phyloP scores from a whole-genome alignment of 2,329 filamentous ascomycete genomes.

The Exserohilum turcica region DNA sequence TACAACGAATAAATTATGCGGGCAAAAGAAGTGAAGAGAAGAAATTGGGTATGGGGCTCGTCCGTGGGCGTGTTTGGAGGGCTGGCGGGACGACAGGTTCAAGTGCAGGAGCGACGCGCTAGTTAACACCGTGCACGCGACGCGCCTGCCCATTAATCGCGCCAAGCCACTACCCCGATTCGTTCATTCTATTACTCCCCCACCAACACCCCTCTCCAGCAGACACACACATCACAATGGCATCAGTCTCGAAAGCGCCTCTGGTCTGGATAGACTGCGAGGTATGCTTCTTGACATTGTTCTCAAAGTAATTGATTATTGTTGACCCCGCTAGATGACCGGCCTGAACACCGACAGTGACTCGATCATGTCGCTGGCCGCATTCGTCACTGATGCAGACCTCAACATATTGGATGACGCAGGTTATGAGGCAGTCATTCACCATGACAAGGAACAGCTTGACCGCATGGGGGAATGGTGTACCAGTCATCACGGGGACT shows the following conservation, averaged over 20 bases:
- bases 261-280: constrained; percentile 88
- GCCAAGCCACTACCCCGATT: constrained; percentile 15
- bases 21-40: constrained; percentile 21
- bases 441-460: constrained; percentile 72
- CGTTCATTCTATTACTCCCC: constrained; percentile 9
- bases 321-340: constrained; percentile 74
- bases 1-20: constrained; percentile 18
- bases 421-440: constrained; percentile 81
- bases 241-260: constrained; percentile 65
- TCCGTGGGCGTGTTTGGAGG: constrained; percentile 29
- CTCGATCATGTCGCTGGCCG: constrained; percentile 88
- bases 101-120: constrained; percentile 25
- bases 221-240: constrained; percentile 32
- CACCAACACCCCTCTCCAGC: constrained; percentile 4
- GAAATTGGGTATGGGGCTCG: constrained; percentile 18
- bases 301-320: background rate
- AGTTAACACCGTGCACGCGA: constrained; percentile 26
- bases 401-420: constrained; percentile 74
- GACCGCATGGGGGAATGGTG: constrained; percentile 91
- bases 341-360: constrained; percentile 79
- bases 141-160: constrained; percentile 18
- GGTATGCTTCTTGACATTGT: constrained; percentile 44
- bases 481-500: constrained; percentile 74
- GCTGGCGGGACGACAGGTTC: constrained; percentile 27
- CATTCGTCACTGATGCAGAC: constrained; percentile 82